These are phyloP conservation scores for Pseudocercospora macadamiae DNA, from an alignment of 2,329 filamentous ascomycete genomes.

Conservation along the genomic window DNA sequence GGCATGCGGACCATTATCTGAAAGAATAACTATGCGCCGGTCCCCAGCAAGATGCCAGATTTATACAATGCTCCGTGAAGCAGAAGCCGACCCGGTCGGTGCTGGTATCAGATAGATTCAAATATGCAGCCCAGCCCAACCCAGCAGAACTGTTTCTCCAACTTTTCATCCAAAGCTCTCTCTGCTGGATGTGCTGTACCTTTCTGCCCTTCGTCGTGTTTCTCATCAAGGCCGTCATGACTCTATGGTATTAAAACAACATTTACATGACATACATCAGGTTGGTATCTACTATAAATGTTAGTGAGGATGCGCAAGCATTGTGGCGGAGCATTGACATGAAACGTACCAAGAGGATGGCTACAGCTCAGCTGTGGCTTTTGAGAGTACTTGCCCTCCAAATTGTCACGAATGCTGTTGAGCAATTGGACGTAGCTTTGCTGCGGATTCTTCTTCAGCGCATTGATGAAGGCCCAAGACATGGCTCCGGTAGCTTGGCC, in stretches of 20 bases:
- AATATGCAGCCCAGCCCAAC: background rate
- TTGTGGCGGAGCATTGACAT: background rate
- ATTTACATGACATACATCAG: constrained; percentile 50
- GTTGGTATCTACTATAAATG: constrained; percentile 42
- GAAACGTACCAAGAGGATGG: constrained; percentile 82
- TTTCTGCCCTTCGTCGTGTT: background rate
- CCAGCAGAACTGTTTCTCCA: background rate
- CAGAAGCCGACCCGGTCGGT: background rate
- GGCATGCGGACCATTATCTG: background rate
- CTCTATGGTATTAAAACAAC: background rate
- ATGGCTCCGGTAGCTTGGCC: constrained; percentile 94
- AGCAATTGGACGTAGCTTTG: constrained; percentile 95
- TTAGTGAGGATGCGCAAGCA: constrained; percentile 21
- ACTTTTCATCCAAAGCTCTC: background rate
- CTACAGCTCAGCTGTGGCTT: constrained; percentile 96
- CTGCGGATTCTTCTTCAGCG: constrained; percentile 88
- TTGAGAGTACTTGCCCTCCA: constrained; percentile 84
- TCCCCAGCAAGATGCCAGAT: constrained; percentile 1
- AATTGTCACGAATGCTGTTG: constrained; percentile 90
- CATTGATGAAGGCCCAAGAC: constrained; percentile 94
- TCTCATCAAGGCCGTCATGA: constrained; percentile 4
- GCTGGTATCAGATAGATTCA: background rate
- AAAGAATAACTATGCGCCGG: background rate
- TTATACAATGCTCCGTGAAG: constrained; percentile 4
- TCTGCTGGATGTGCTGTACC: background rate